Evolutionary conservation across 2,329 filamentous ascomycete species (phyloP).

Genomic region (Sarocladium strictum): DNA sequence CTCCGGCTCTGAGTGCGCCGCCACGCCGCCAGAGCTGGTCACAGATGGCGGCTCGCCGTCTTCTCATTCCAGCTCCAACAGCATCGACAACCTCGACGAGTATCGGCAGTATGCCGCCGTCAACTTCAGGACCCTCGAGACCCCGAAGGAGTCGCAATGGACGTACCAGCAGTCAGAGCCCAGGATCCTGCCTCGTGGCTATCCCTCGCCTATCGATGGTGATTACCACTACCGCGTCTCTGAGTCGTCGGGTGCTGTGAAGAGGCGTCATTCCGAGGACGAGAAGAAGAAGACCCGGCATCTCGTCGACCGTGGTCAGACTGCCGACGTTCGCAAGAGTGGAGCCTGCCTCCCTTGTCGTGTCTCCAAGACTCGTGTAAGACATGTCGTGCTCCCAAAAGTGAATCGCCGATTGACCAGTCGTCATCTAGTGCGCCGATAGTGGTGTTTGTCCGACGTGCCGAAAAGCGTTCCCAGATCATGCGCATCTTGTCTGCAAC

Average conservation of each 20-base stretch:
- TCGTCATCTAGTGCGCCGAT: conserved; percentile 27
- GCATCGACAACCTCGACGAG: conserved; percentile 24
- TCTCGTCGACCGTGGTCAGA: conserved; percentile 35
- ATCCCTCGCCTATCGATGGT: conserved; percentile 15
- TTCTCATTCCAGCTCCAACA: conserved; percentile 29
- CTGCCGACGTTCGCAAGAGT: conserved; percentile 41
- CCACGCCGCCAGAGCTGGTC: conserved; percentile 28
- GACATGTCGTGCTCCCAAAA: conserved; percentile 17
- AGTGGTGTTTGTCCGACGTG: conserved; percentile 36
- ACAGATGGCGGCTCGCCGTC: conserved; percentile 34
- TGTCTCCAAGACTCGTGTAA: conserved; percentile 41
- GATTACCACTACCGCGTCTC: conserved; percentile 2
- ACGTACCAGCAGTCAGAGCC: conserved; percentile 30
- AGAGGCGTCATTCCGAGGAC: conserved; percentile 29
- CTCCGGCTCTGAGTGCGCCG: neutral
- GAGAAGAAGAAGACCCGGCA: conserved; percentile 31
- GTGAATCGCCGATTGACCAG: neutral
- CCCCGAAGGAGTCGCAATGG: conserved; percentile 33
- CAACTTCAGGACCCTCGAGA: conserved; percentile 28
- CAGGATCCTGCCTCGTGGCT: conserved; percentile 20
- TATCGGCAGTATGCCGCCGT: conserved; percentile 21
- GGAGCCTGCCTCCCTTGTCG: conserved; percentile 44
- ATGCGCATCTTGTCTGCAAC: conserved; percentile 34
- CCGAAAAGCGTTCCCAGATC: conserved; percentile 33
- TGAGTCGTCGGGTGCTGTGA: conserved; percentile 18